These are phyloP conservation scores for Erodium moschatum DNA, from an alignment of 441 rosid species.

Conservation along the genomic window DNA sequence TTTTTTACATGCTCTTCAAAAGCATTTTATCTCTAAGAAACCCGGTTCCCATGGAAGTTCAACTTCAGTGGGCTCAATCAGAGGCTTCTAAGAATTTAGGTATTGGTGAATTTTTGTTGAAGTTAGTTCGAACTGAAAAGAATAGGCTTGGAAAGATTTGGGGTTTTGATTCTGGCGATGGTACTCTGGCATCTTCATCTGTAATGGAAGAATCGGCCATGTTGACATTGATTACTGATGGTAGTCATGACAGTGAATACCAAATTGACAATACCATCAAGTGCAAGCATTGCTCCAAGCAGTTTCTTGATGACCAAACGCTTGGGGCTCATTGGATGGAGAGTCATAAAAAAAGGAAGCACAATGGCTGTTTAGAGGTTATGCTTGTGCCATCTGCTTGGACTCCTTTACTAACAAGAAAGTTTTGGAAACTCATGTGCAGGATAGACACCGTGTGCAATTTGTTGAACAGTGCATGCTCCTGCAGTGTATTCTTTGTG, in stretches of 20 bases:
- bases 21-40: constrained; percentile 80
- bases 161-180: constrained; percentile 52
- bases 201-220: constrained; percentile 36
- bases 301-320: constrained; percentile 44
- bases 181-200: constrained; percentile 29
- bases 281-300: constrained; percentile 62
- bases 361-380: constrained; percentile 73
- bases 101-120: constrained; percentile 59
- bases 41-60: constrained; percentile 87
- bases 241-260: constrained; percentile 32
- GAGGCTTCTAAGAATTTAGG: constrained; percentile 70
- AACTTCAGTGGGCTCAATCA: constrained; percentile 87
- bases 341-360: constrained; percentile 67
- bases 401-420: constrained; percentile 80
- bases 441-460: constrained; percentile 80
- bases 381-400: constrained; percentile 92
- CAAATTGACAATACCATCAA: constrained; percentile 34
- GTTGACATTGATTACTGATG: constrained; percentile 32
- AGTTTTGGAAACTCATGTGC: constrained; percentile 74
- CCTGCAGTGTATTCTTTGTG: constrained; percentile 86
- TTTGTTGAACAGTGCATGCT: constrained; percentile 96
- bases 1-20: constrained; percentile 84
- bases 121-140: constrained; percentile 66
- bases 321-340: constrained; percentile 66
- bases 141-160: constrained; percentile 62